Percentiles rank a stretch among this genome's conserved stretches.
phyloP scores from a whole-genome alignment of 768 basidiomycete genomes.

The Gelatoporia subvermispora region DNA sequence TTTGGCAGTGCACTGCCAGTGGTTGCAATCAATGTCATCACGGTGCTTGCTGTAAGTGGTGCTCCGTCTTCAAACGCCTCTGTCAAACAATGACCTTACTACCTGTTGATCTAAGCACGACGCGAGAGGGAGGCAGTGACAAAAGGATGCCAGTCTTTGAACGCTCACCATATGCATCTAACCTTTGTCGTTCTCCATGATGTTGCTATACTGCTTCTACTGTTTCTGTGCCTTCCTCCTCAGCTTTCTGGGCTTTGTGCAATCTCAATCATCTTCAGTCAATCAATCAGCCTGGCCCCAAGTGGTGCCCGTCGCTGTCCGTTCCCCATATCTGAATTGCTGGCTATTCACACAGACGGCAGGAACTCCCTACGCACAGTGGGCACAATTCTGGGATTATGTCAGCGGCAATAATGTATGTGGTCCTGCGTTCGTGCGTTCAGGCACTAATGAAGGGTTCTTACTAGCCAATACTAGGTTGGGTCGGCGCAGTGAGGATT shows the following conservation, averaged over 20 bases:
- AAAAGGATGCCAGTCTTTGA: too few relatives aligned
- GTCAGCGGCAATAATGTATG: conserved; percentile 1
- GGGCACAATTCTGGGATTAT: conserved; percentile 16
- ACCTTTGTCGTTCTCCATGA: too few relatives aligned
- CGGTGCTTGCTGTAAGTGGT: too few relatives aligned
- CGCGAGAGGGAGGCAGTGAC: too few relatives aligned
- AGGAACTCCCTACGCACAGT: conserved; percentile 2
- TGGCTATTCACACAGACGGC: conserved; percentile 12
- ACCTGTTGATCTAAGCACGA: too few relatives aligned
- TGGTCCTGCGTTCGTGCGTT: neutral
- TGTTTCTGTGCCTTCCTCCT: conserved; percentile 1
- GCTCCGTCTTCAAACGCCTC: too few relatives aligned
- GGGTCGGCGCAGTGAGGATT: conserved; percentile 15
- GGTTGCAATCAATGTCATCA: too few relatives aligned
- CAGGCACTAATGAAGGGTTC: neutral
- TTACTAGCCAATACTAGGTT: conserved; percentile 4
- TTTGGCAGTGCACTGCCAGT: too few relatives aligned
- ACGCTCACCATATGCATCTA: too few relatives aligned
- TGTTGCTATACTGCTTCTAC: too few relatives aligned
- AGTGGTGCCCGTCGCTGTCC: conserved; percentile 20
- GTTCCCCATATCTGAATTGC: conserved; percentile 21
- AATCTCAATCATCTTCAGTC: neutral
- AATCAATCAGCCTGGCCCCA: conserved; percentile 13
- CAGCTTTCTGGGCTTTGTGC: neutral
- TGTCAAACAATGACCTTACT: too few relatives aligned